Evolutionary conservation across 129 eudicot genomes (phyloP).

Genomic region (Mikania micrantha): DNA sequence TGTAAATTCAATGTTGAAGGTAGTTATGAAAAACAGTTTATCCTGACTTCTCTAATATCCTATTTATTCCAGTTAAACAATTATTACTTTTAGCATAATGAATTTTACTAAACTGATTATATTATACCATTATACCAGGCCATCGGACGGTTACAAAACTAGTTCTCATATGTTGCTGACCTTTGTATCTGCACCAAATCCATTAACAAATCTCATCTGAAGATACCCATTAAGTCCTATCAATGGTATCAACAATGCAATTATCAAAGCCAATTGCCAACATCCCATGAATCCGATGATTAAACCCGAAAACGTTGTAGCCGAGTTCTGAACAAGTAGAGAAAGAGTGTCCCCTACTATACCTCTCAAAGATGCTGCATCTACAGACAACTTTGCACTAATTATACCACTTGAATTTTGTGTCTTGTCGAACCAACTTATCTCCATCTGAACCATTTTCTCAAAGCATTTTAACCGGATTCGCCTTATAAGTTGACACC

Average conservation of each 20-base stretch:
- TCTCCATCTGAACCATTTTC: slow-evolving; percentile 72
- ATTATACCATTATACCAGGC: too few species aligned
- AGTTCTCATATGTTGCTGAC: too few species aligned
- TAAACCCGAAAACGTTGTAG: slow-evolving; percentile 48
- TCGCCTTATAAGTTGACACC: slow-evolving; percentile 56
- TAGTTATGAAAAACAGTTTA: too few species aligned
- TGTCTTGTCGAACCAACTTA: slow-evolving; percentile 74
- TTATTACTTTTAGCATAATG: too few species aligned
- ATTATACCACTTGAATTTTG: slow-evolving; percentile 75
- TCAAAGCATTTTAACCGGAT: slow-evolving; percentile 61
- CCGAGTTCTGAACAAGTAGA: slow-evolving; percentile 58
- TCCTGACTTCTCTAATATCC: too few species aligned
- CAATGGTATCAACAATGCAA: slow-evolving; percentile 60
- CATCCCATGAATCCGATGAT: slow-evolving; percentile 60
- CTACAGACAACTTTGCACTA: slow-evolving; percentile 71
- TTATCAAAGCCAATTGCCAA: slow-evolving; percentile 72
- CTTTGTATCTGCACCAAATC: slow-evolving; percentile 87
- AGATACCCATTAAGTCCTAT: slow-evolving; percentile 57
- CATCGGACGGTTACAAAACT: too few species aligned
- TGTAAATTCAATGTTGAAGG: too few species aligned
- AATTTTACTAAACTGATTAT: too few species aligned
- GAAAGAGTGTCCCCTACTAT: slow-evolving; percentile 74
- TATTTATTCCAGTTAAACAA: too few species aligned
- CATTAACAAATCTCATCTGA: slow-evolving; percentile 59
- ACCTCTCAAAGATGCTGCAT: slow-evolving; percentile 72